Evolutionary conservation across 768 basidiomycete genomes (phyloP).

Genomic region (Hirschioporus abietinus): DNA sequence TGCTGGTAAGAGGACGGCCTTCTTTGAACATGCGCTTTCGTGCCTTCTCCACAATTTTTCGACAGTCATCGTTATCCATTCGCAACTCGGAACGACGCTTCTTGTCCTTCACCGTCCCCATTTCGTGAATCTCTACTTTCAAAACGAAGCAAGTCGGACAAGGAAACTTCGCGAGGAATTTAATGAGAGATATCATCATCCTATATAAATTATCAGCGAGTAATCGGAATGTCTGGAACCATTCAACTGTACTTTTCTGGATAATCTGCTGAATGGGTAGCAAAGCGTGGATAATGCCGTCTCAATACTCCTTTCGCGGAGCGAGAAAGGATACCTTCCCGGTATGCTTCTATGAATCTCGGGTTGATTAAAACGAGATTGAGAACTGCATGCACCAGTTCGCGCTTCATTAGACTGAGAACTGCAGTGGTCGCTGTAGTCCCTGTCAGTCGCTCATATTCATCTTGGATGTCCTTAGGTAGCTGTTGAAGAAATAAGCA

Average conservation of each 20-base stretch:
- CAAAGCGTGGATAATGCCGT: slow-evolving; percentile 11
- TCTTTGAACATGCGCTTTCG: slow-evolving; percentile 22
- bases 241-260: slow-evolving; percentile 14
- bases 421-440: not conserved
- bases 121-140: not conserved
- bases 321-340: slow-evolving; percentile 7
- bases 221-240: not conserved
- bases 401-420: not conserved
- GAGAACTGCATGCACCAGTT: not conserved
- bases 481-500: not conserved
- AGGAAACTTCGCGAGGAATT: slow-evolving; percentile 14
- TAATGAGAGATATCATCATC: slow-evolving; percentile 14
- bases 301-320: slow-evolving; percentile 7
- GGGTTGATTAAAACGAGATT: not conserved
- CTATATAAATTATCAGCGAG: slow-evolving; percentile 3
- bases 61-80: slow-evolving; percentile 15
- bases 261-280: slow-evolving; percentile 18
- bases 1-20: slow-evolving; percentile 21
- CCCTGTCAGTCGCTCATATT: not conserved
- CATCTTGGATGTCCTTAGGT: not conserved
- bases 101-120: slow-evolving; percentile 25
- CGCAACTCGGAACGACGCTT: slow-evolving; percentile 9
- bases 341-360: slow-evolving; percentile 6
- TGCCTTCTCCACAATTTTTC: not conserved
- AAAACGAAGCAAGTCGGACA: slow-evolving; percentile 16